phyloP scores from a whole-genome alignment of 306 rosid species.

The Geum urbanum region DNA sequence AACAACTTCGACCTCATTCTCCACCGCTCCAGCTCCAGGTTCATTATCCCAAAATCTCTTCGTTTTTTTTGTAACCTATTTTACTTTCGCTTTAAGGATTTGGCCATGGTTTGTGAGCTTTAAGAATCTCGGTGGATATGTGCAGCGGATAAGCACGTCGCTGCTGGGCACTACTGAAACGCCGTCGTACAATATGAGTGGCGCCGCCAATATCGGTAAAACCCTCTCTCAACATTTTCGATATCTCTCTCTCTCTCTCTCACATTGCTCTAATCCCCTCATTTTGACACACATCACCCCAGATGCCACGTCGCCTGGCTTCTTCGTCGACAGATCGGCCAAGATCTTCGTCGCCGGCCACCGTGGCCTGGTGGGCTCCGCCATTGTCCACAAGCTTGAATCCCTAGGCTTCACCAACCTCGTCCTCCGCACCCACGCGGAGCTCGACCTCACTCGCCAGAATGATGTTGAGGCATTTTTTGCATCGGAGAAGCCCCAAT shows the following conservation, averaged over 20 bases:
- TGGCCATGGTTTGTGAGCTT: no score
- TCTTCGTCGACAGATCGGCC: slow-evolving; percentile 62
- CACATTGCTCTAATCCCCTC: not conserved
- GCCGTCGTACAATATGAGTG: no score
- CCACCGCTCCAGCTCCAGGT: no score
- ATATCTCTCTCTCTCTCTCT: slow-evolving; percentile 24
- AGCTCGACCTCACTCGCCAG: slow-evolving; percentile 87
- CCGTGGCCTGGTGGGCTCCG: slow-evolving; percentile 93
- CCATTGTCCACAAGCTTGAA: slow-evolving; percentile 72
- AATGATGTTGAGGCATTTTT: slow-evolving; percentile 81
- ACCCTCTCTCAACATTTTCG: no score
- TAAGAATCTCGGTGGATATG: no score
- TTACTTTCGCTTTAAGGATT: no score
- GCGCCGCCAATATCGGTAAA: no score
- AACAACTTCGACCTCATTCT: no score
- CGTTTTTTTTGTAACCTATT: no score
- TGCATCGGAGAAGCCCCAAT: slow-evolving; percentile 64
- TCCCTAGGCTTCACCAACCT: slow-evolving; percentile 67
- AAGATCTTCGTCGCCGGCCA: slow-evolving; percentile 93
- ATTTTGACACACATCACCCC: slow-evolving; percentile 5
- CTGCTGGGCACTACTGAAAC: no score
- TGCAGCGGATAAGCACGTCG: no score
- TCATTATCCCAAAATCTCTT: no score
- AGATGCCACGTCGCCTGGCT: slow-evolving; percentile 38
- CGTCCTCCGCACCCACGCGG: slow-evolving; percentile 60